Evolutionary conservation across 1,284 basidiomycete species (phyloP).

Genomic region (Tylopilus orsonianus): DNA sequence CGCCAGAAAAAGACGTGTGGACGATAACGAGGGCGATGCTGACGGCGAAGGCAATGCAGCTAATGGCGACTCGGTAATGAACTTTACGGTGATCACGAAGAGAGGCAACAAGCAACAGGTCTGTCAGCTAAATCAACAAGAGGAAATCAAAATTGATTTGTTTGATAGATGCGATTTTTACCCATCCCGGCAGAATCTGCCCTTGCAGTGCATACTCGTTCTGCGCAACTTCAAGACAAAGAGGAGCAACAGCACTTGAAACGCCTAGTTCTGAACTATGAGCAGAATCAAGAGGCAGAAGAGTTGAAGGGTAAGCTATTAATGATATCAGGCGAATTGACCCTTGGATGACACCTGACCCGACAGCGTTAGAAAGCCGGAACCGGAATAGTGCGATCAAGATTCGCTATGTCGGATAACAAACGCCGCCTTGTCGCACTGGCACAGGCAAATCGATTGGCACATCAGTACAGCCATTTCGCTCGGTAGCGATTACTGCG

Average conservation of each 20-base stretch:
- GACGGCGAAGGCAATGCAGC: conserved; percentile 38
- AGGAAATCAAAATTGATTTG: conserved; percentile 9
- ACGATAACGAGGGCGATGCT: conserved; percentile 53
- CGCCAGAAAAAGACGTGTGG: conserved; percentile 57
- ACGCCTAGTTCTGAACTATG: conserved; percentile 84
- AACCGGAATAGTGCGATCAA: conserved; percentile 65
- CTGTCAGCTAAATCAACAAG: background rate
- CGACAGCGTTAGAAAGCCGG: conserved; percentile 63
- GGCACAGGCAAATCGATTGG: conserved; percentile 16
- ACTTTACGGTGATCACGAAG: conserved; percentile 92
- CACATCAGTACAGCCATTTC: conserved; percentile 24
- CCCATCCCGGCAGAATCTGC: conserved; percentile 85
- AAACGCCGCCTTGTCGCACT: conserved; percentile 14
- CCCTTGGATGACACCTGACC: conserved; percentile 8
- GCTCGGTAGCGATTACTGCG: conserved; percentile 28
- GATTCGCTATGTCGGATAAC: conserved; percentile 67
- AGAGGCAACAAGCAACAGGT: conserved; percentile 93
- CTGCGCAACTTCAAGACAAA: conserved; percentile 88
- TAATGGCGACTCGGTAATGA: conserved; percentile 65
- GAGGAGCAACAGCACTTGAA: conserved; percentile 96
- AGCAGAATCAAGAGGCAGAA: conserved; percentile 81
- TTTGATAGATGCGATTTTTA: conserved; percentile 71
- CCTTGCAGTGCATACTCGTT: conserved; percentile 85
- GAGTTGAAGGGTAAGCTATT: conserved; percentile 64
- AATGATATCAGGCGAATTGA: background rate